These are phyloP conservation scores for Alternaria arbusti DNA, from an alignment of 2,329 filamentous ascomycete genomes.

Conservation along the genomic window DNA sequence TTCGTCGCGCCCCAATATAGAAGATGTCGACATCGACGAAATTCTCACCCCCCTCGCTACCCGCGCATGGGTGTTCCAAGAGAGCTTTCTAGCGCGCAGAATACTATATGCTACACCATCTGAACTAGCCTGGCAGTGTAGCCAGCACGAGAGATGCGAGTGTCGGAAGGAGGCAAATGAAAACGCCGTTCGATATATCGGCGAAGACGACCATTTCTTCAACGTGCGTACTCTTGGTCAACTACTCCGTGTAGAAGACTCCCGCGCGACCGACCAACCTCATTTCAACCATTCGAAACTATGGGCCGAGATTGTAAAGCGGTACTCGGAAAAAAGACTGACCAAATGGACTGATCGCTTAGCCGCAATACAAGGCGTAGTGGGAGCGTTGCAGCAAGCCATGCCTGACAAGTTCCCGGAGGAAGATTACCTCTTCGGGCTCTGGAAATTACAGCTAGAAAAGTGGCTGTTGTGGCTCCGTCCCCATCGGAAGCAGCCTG, in stretches of 20 bases:
- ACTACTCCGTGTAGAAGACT: background rate
- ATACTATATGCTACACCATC: conserved; percentile 6
- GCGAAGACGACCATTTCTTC: background rate
- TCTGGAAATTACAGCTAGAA: background rate
- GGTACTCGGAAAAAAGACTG: background rate
- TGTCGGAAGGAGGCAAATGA: background rate
- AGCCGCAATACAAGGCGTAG: conserved; percentile 2
- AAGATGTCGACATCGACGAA: background rate
- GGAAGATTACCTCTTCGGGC: background rate
- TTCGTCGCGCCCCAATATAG: background rate
- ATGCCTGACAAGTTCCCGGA: background rate
- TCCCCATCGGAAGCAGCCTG: background rate
- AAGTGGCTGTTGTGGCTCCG: background rate
- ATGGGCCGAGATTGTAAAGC: background rate
- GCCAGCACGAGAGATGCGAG: background rate
- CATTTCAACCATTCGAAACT: background rate
- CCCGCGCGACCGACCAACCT: background rate
- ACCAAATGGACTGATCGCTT: conserved; percentile 2
- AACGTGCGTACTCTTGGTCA: background rate
- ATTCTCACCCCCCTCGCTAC: background rate
- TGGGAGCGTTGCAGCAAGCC: background rate
- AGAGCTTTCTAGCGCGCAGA: background rate
- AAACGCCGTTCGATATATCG: rapidly evolving
- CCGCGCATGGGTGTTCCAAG: conserved; percentile 1
- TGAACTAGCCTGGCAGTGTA: background rate